Base-by-base conservation (phyloP, 176 grass and related monocot species). In the Alopecurus myosuroides region DNA sequence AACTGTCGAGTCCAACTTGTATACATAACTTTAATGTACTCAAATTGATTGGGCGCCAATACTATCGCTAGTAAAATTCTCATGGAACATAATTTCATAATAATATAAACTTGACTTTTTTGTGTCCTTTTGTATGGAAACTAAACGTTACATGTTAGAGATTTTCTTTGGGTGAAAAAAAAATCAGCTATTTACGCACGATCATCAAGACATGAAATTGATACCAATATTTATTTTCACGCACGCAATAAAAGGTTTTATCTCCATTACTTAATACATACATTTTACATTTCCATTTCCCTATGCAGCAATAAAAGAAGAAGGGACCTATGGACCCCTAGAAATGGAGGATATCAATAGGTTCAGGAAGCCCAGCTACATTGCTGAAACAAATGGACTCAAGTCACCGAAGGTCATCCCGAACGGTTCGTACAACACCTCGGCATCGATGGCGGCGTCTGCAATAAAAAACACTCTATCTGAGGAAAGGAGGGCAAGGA, bases 381-480 rank as follows among this genome's bases (percentile, higher is more conserved):
- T 12, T 3, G 2, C 7, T 12, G 19, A 2, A 12, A n/a, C 48
- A 18, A 50, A 35, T 20, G 30, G 48, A 4, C 20, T 9, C 20
- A 22, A 31, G 18, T 52, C 30, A 6, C 6, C 2, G 2, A 1
- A 64, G 14, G 29, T 2, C 61, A 64, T 6, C 4, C 29, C 2
- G 29, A 18, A 31, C 29, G 15, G 61, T 64, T 15, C 5, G 5
- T 63, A 17, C 61, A 64, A 31, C 61, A 64, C 2, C 61, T 33
- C 17, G 1, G 9, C 45, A 3, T 4, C 44, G 17, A 12, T 7
- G 3, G 8, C 3, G 0, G 2, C 6, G 0, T 53, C 33, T 33
- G 35, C 3, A 13, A 34, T 35, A 37, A 15, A 20, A 35, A 77
- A 22, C 30, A 9, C 9, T 0, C 9, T 22, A 25, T 37, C 3